phyloP scores from a whole-genome alignment of 148 eudicot genomes.

The Pouteria glomerata region DNA sequence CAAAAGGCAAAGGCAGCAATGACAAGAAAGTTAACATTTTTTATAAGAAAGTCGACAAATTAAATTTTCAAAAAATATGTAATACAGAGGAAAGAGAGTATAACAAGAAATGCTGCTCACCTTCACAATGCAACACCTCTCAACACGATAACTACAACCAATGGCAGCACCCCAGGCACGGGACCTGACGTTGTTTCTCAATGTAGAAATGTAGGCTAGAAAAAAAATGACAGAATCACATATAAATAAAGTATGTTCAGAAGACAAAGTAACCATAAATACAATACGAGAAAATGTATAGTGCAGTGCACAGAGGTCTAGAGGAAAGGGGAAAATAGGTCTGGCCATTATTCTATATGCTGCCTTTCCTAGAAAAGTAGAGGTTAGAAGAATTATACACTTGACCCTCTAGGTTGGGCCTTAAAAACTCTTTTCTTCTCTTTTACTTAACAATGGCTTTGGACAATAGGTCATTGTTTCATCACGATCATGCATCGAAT shows the following conservation, averaged over 20 bases:
- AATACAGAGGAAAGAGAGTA: background rate
- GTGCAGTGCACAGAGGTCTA: background rate
- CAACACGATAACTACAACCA: conserved; percentile 94
- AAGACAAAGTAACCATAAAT: background rate
- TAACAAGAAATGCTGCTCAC: conserved; percentile 25
- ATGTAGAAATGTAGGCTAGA: conserved; percentile 78
- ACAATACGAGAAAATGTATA: background rate
- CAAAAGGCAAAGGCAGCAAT: background rate
- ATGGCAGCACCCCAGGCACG: conserved; percentile 99
- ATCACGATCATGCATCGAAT: too few relatives aligned
- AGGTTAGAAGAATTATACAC: too few relatives aligned
- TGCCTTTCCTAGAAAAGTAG: too few relatives aligned
- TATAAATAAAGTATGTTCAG: background rate
- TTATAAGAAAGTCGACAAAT: background rate
- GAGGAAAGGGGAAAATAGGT: too few relatives aligned
- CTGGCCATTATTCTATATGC: too few relatives aligned
- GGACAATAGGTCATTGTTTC: too few relatives aligned
- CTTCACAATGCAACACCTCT: conserved; percentile 90
- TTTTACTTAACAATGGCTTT: too few relatives aligned
- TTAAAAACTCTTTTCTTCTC: too few relatives aligned
- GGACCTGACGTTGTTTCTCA: conserved; percentile 91
- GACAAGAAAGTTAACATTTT: background rate
- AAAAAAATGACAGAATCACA: conserved; percentile 10
- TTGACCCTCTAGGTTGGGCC: too few relatives aligned
- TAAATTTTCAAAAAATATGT: background rate